phyloP scores from a whole-genome alignment of 106 monocot species.

The Dendrobium officinale region DNA sequence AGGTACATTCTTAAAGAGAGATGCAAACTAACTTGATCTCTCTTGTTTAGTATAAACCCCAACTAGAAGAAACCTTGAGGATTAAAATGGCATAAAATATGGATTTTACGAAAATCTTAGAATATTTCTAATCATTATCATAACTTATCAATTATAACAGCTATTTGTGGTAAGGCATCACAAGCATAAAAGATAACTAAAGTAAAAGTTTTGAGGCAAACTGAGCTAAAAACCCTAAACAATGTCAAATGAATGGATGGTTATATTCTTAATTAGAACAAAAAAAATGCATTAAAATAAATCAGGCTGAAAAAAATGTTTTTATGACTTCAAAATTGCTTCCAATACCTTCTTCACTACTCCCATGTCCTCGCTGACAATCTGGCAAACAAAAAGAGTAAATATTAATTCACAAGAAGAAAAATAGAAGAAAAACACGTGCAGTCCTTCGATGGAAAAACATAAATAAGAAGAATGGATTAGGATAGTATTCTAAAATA shows the following conservation, averaged over 20 bases:
- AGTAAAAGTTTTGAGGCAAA: not conserved
- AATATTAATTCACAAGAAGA: not conserved
- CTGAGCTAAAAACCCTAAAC: not conserved
- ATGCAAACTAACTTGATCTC: not conserved
- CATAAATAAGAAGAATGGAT: not conserved
- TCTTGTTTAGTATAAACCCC: not conserved
- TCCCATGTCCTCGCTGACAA: constrained; percentile 55
- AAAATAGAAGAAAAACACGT: not conserved
- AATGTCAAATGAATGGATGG: not conserved
- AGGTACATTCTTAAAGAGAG: not conserved
- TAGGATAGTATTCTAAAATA: not conserved
- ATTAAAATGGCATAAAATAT: not conserved
- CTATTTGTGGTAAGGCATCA: not conserved
- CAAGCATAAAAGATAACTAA: not conserved
- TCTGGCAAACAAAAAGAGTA: constrained; percentile 26
- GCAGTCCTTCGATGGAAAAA: not conserved
- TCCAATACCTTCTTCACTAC: constrained; percentile 55
- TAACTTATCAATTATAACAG: not conserved
- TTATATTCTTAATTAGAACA: not conserved
- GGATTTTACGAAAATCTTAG: not conserved
- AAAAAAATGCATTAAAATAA: constrained; percentile 5
- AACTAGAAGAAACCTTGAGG: not conserved
- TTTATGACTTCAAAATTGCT: not conserved
- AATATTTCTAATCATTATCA: not conserved
- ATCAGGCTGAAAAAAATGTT: not conserved